Base-by-base conservation (phyloP, 164 flowering plant genomes). In the Liquidambar formosana region DNA sequence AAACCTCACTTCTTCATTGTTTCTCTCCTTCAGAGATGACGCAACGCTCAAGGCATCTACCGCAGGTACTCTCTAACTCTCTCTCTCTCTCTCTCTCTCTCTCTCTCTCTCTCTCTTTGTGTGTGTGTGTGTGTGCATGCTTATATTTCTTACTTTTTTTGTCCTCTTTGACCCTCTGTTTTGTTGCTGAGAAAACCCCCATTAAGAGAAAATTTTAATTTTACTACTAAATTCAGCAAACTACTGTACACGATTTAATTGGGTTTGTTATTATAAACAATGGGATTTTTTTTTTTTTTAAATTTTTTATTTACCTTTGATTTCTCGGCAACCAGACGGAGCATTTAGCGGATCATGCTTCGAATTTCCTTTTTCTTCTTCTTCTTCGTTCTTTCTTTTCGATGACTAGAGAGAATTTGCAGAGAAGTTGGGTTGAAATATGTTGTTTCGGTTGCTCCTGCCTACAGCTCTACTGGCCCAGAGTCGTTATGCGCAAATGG, bases 391-490 rank as follows among this genome's bases (percentile, higher is more conserved):
- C n/a, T 2, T 43, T 64, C 13, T 27, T 41, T 22, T 19, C 22
- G n/a, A 19, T 48, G 18, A 66, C 43, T 57, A n/a, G 67, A 41
- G 57, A 56, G 53, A 62, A 71, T 48, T 75, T 83, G 89, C 87
- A 84, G 94, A 82, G 82, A 67, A 78, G 69, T 82, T 84, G 93
- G 85, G 88, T 81, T 89, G 95, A 92, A 87, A 76, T 83, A 56
- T 89, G 80, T 79, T 94, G 92, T 90, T 92, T 89, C 68, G 90
- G 79, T 88, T 92, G 83, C 85, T 79, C 82, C 61, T 88, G 91
- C 85, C 79, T 90, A 70, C 97, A 96, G 98, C 81, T 82, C 22
- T 83, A 84, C 69, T 92, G 99, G 99, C 84, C 93, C 0, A 76
- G 77, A 62, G 69, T 80, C n/a, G 84, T 93, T 19, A 44, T 91